phyloP scores from a whole-genome alignment of 176 grass and related monocot species.

The Coix lacrymajobi region DNA sequence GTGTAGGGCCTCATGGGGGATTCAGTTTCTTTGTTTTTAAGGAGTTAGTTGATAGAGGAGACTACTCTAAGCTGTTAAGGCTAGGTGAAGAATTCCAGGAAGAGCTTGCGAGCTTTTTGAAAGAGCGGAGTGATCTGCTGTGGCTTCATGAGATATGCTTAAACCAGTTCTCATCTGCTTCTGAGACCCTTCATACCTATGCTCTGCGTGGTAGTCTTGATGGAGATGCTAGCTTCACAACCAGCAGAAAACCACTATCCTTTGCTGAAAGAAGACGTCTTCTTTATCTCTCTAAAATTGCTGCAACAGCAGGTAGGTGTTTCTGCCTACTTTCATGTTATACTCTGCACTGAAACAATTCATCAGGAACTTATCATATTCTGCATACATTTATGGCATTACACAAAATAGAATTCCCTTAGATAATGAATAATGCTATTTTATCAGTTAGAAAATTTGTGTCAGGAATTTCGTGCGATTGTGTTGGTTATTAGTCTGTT shows the following conservation, averaged over 20 bases:
- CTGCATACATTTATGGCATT: background rate
- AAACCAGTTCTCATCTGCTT: slow-evolving; percentile 77
- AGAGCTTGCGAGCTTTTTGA: slow-evolving; percentile 79
- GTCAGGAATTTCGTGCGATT: background rate
- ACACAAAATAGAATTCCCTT: slow-evolving; percentile 13
- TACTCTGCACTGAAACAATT: background rate
- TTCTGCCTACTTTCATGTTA: slow-evolving; percentile 13
- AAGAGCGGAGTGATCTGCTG: slow-evolving; percentile 68
- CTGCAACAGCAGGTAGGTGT: slow-evolving; percentile 77
- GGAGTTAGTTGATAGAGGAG: slow-evolving; percentile 50
- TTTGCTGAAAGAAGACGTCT: slow-evolving; percentile 75
- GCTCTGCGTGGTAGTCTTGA: slow-evolving; percentile 39
- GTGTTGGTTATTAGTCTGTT: background rate
- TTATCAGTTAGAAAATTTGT: slow-evolving; percentile 6
- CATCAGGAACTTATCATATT: background rate
- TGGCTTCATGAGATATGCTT: slow-evolving; percentile 93
- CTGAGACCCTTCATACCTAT: slow-evolving; percentile 68
- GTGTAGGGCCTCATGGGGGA: slow-evolving; percentile 81
- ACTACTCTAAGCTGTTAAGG: slow-evolving; percentile 80
- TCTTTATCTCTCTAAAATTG: slow-evolving; percentile 96
- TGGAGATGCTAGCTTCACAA: slow-evolving; percentile 38
- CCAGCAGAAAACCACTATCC: slow-evolving; percentile 33
- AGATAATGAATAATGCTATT: slow-evolving; percentile 9
- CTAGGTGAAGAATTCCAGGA: slow-evolving; percentile 98
- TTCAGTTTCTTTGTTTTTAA: slow-evolving; percentile 94